Evolutionary conservation across 768 basidiomycete genomes (phyloP).

Genomic region (Amanita subjunquillea): DNA sequence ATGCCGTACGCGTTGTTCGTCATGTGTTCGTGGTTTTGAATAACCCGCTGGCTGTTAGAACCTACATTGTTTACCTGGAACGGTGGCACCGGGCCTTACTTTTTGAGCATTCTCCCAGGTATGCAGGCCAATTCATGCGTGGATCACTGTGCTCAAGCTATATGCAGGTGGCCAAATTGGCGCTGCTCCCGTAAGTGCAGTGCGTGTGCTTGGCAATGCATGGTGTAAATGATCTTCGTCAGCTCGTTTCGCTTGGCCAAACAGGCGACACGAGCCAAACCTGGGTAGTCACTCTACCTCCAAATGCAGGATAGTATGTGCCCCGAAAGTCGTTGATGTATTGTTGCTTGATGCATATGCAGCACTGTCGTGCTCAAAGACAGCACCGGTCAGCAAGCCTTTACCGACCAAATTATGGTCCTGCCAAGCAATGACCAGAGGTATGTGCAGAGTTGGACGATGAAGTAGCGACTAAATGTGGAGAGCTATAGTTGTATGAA

Average conservation of each 20-base stretch:
- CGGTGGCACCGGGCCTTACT: conserved; percentile 47
- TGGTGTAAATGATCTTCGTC: conserved; percentile 7
- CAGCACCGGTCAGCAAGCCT: conserved; percentile 39
- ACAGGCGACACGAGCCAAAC: conserved; percentile 33
- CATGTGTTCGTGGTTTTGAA: neutral
- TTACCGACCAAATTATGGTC: conserved; percentile 33
- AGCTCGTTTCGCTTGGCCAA: conserved; percentile 47
- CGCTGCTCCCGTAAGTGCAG: conserved; percentile 34
- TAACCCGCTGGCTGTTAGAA: conserved; percentile 28
- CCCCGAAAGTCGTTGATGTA: neutral
- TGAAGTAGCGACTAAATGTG: neutral
- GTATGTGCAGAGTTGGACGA: conserved; percentile 15
- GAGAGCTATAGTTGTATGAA: neutral
- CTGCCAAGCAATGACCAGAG: conserved; percentile 21
- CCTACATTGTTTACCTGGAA: conserved; percentile 47
- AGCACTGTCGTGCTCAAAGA: conserved; percentile 56
- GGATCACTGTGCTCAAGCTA: neutral
- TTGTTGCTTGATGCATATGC: neutral
- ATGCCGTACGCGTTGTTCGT: conserved; percentile 35
- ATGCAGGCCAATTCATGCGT: neutral
- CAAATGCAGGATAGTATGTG: conserved; percentile 38
- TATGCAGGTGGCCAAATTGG: conserved; percentile 39
- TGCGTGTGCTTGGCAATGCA: conserved; percentile 2
- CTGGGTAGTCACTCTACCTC: conserved; percentile 43
- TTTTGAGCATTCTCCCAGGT: conserved; percentile 54